These are phyloP conservation scores for Coelastrella sp. DNA, from an alignment of 139 green algal genomes.

Conservation along the genomic window DNA sequence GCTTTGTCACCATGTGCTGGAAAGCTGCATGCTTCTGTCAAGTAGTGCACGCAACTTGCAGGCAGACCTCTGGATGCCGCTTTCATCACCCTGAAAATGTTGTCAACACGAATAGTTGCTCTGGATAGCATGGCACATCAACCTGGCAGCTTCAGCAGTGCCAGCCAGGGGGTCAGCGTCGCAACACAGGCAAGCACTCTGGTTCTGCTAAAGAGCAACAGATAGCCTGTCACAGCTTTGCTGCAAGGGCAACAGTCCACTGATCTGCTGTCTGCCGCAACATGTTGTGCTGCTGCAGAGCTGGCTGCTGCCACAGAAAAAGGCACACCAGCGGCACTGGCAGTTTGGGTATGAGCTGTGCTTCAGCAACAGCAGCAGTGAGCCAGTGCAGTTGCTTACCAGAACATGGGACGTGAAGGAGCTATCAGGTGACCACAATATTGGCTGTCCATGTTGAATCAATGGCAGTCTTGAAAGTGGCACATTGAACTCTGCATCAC, in stretches of 20 bases:
- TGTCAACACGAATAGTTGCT: background rate
- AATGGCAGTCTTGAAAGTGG: no score
- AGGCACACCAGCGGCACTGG: background rate
- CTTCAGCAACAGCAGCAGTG: background rate
- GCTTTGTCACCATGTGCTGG: no score
- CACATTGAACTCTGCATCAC: no score
- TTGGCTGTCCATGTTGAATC: no score
- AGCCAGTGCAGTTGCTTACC: conserved; percentile 29
- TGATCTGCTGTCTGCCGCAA: background rate
- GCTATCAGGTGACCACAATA: conserved; percentile 1
- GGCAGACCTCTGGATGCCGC: background rate
- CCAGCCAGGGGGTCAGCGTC: background rate
- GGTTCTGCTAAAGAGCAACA: background rate
- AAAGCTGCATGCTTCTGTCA: background rate
- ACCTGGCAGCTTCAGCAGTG: background rate
- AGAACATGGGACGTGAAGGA: conserved; percentile 11
- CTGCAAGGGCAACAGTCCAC: background rate
- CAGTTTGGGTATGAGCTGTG: conserved; percentile 4
- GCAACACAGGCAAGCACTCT: background rate
- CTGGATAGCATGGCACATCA: conserved; percentile 33
- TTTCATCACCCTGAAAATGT: background rate
- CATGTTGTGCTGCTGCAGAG: conserved; percentile 7
- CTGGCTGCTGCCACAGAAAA: conserved; percentile 19
- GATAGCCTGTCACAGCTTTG: no score
- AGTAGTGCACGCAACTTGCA: background rate